Evolutionary conservation across 2,329 filamentous ascomycete genomes (phyloP), one percentile per base, ranked within the genome.

Genomic region (Botryotinia globosa): DNA sequence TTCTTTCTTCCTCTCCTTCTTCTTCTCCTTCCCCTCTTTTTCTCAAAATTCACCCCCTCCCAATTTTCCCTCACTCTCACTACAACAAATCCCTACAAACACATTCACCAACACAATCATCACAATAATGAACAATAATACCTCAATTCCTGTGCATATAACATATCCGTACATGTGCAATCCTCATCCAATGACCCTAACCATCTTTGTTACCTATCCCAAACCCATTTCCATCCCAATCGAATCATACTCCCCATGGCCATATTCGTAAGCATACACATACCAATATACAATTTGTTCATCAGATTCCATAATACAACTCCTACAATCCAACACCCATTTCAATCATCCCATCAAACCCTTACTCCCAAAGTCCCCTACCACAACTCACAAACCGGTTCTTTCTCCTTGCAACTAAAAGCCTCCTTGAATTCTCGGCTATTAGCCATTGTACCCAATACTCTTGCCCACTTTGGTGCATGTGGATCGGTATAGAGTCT

Each of bases 341-440:
- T 39, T 12, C 58, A 39, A 37, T 39, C 58, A 39, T 62, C 37
- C 59, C 12, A 61, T 39, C 22, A 42, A 32, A 42, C 12, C 42
- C 10, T n/a, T 29, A 8, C 14, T 16, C 44, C 65, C 16, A 48
- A 20, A 20, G 29, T 29, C 6, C 1, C 16, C 14, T 73, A 93
- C 90, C 91, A 93, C 73, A 93, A 82, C 81, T 92, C 87, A 80
- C 91, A 93, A 45, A 85, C 87, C 0, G 90, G 90, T 79, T 92
- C 85, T 82, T 89, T 91, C 4, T 83, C 83, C 25, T 87, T 85
- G 78, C 91, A 94, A 64, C 87, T 83, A 80, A 93, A 93, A 16
- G 87, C 88, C 80, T 92, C 87, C 73, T 85, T 86, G 78, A 93
- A 94, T 29, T 88, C 89, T 42, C 85, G 84, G 44, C 89, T 91